These are phyloP conservation scores for Sanguinoderma infundibulare DNA, from an alignment of 1,284 basidiomycete genomes.

Conservation along the genomic window DNA sequence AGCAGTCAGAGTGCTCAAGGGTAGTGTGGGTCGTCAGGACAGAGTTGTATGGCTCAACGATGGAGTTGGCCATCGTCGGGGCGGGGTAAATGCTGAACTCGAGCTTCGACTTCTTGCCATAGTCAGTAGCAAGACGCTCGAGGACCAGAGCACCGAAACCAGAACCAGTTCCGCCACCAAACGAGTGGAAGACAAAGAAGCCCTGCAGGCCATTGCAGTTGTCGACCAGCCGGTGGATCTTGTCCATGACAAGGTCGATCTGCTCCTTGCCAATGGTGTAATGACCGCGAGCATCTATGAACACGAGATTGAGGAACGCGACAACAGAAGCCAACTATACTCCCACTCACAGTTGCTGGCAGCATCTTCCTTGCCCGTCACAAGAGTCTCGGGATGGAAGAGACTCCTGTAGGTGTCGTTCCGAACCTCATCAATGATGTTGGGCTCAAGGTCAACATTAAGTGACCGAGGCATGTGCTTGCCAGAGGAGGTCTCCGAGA, in stretches of 20 bases:
- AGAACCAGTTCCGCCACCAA: slow-evolving; percentile 99
- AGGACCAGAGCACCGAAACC: slow-evolving; percentile 98
- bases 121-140: slow-evolving; percentile 97
- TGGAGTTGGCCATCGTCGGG: slow-evolving; percentile 93
- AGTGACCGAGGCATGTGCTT: slow-evolving; percentile 99
- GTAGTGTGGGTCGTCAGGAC: slow-evolving; percentile 99
- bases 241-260: slow-evolving; percentile 93
- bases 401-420: slow-evolving; percentile 94
- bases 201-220: slow-evolving; percentile 98
- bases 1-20: slow-evolving; percentile 99
- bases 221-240: slow-evolving; percentile 94
- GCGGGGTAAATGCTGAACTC: slow-evolving; percentile 99
- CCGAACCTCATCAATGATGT: slow-evolving; percentile 97
- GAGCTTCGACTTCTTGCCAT: slow-evolving; percentile 99
- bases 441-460: slow-evolving; percentile 97
- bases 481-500: slow-evolving; percentile 90
- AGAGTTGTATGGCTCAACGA: slow-evolving; percentile 99
- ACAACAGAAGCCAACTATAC: background rate
- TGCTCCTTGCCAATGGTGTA: slow-evolving; percentile 99
- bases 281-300: slow-evolving; percentile 90
- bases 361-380: slow-evolving; percentile 99
- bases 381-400: slow-evolving; percentile 98
- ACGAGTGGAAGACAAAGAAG: slow-evolving; percentile 99
- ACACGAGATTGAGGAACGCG: background rate
- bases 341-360: slow-evolving; percentile 91